Evolutionary conservation across 495 filamentous ascomycete genomes (phyloP), one percentile per base, ranked within the genome.

Genomic region (Penicillium simplicissimum): DNA sequence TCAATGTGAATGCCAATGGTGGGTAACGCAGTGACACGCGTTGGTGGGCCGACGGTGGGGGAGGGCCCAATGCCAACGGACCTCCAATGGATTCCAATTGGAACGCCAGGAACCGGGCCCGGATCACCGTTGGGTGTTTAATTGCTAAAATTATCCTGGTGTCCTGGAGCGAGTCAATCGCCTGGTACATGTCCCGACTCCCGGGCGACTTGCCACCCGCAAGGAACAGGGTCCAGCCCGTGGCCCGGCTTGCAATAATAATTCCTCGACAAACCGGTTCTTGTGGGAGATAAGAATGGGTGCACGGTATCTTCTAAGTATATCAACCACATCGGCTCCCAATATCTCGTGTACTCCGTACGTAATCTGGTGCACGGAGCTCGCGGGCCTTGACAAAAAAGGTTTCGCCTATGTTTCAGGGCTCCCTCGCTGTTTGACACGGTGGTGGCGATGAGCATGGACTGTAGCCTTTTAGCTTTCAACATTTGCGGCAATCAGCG

Each of bases 41-140:
- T 72, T 72, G 58, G 69, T 70, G 69, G 69, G 57, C 45, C 69
- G 54, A 55, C 55, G 36, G 60, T 62, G 65, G 64, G 52, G 65
- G 48, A 19, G 28, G 2, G 17, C 42, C 19, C 40, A 21, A 21
- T 14, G 38, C 17, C 15, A 9, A 15, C 23, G 11, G 31, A 9
- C 13, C 10, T 14, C 14, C 23, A 34, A 15, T n/a, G 23, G 14
- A 62, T 62, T 65, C 62, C 60, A 60, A 68, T 68, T 70, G 67
- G 69, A 67, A 60, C 60, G 55, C 43, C 56, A 47, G 54, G 60
- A 58, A 67, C 25, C 45, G 28, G 36, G 52, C 33, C 63, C 60
- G 52, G 57, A 57, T 62, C 52, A 28, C 13, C 25, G 31, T 31
- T 34, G 48, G 48, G 23, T 52, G 31, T 34, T 45, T 45, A 45